Base-by-base conservation (phyloP, 257 asterid species). In the Phtheirospermum japonicum region DNA sequence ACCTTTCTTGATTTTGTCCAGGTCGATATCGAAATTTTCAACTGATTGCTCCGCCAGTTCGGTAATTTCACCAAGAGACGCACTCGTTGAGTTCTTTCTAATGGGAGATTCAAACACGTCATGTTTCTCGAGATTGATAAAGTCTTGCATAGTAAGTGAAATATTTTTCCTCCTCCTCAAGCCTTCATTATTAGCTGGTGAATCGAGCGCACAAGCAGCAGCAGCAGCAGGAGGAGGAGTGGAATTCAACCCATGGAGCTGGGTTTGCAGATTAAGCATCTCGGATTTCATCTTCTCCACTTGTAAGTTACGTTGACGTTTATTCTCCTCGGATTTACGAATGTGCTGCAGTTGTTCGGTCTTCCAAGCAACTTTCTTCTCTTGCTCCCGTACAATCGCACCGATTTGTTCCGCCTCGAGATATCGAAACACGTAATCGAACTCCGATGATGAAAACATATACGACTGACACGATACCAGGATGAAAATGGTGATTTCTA, bases 201-300 rank as follows among this genome's bases (percentile, higher is more conserved):
- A 69, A 76, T 76, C 66, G 6, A 48, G 16, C 7, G 57, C 51
- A 37, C 80, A 83, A 19, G 59, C 80, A 80, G 59, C 42, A 36
- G 54, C 46, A 61, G 82, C 74, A 64, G 79, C 60, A n/a, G n/a
- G n/a, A n/a, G n/a, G n/a, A n/a, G n/a, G n/a, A 59, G 80, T 66
- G 49, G 95, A 70, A 66, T 79, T 89, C 82, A 79, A 80, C 68
- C 83, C 74, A 57, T 93, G 95, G 76, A 89, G 96, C 82, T 87
- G 95, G 67, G 70, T 82, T 76, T 89, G 96, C 76, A 93, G 69
- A 74, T 93, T 93, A 70, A 93, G 96, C 99, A 93, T 93, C 84
- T 93, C 99, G 19, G 99, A 85, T 77, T 93, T 93, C 96, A 93
- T 93, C 85, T 93, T 93, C 90, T 93, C 99, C 52, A 93, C 99